Evolutionary conservation across 169 alveolate genomes (phyloP).

Genomic region (Pseudocohnilembus persalinus): DNA sequence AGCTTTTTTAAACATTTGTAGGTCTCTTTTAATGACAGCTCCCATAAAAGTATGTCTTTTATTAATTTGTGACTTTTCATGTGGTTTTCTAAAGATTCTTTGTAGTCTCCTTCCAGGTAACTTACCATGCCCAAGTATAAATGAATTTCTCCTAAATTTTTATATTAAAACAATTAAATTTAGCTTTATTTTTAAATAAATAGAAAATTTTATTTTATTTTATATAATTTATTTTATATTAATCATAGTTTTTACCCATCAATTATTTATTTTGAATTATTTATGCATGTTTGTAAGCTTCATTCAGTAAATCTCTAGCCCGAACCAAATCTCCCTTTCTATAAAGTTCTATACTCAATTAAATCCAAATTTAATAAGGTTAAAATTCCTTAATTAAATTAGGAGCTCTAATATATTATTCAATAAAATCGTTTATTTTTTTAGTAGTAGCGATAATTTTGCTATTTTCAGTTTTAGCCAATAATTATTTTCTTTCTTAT

Average conservation of each 20-base stretch:
- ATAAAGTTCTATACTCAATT: slow-evolving; percentile 63
- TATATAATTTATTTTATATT: slow-evolving; percentile 37
- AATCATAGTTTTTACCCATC: slow-evolving; percentile 46
- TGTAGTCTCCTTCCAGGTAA: slow-evolving; percentile 49
- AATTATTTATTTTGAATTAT: slow-evolving; percentile 75
- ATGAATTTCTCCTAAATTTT: slow-evolving; percentile 36
- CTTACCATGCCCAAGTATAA: slow-evolving; percentile 37
- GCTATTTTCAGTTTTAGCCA: slow-evolving; percentile 69
- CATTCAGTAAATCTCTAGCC: slow-evolving; percentile 69
- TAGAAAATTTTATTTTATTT: no score
- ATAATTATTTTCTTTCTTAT: slow-evolving; percentile 53
- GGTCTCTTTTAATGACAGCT: slow-evolving; percentile 25
- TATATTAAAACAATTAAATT: no score
- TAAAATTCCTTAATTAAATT: slow-evolving; percentile 58
- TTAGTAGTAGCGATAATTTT: slow-evolving; percentile 54
- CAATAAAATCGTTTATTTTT: slow-evolving; percentile 56
- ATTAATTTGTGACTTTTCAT: slow-evolving; percentile 45
- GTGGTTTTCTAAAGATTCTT: slow-evolving; percentile 52
- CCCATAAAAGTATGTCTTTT: slow-evolving; percentile 35
- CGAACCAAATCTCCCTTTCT: slow-evolving; percentile 68
- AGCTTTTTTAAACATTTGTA: slow-evolving; percentile 29
- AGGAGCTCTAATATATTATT: slow-evolving; percentile 52
- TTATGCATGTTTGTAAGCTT: slow-evolving; percentile 73
- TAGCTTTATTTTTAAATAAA: no score
- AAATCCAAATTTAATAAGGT: slow-evolving; percentile 70